Evolutionary conservation across 2,329 filamentous ascomycete species (phyloP).

Genomic region (Zymoseptoria pseudotritici): DNA sequence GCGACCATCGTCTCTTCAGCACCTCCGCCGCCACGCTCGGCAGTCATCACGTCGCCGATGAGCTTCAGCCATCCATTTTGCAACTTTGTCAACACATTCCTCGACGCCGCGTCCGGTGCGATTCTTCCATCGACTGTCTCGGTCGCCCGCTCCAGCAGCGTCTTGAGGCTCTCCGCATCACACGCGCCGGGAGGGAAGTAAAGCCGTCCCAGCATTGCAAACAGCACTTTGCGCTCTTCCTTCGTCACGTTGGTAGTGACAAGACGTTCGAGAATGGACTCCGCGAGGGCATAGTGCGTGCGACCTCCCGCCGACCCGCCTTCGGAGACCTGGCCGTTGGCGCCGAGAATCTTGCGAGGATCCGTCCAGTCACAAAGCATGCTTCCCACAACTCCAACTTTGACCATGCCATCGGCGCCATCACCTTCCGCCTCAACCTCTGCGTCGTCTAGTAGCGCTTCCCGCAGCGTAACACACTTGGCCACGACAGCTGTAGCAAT

Average conservation of each 20-base stretch:
- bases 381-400: conserved; percentile 65
- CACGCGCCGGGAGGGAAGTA: conserved; percentile 55
- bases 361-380: conserved; percentile 94
- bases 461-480: conserved; percentile 46
- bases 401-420: conserved; percentile 61
- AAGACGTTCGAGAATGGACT: conserved; percentile 68
- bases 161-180: conserved; percentile 27
- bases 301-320: conserved; percentile 26
- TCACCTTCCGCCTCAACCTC: conserved; percentile 63
- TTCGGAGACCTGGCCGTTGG: conserved; percentile 10
- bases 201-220: conserved; percentile 73
- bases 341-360: conserved; percentile 60
- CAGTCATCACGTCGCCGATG: conserved; percentile 37
- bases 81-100: conserved; percentile 50
- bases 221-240: conserved; percentile 78
- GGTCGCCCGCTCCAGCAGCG: conserved; percentile 39
- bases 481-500: conserved; percentile 70
- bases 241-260: conserved; percentile 55
- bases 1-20: conserved; percentile 23
- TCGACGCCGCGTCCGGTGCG: conserved; percentile 45
- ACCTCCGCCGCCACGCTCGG: conserved; percentile 26
- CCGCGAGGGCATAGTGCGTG: conserved; percentile 65
- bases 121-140: conserved; percentile 44
- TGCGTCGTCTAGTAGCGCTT: conserved; percentile 33
- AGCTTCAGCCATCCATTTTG: conserved; percentile 46